Base-by-base conservation (phyloP, 805 yeast genomes). In the Hanseniaspora lindneri region DNA sequence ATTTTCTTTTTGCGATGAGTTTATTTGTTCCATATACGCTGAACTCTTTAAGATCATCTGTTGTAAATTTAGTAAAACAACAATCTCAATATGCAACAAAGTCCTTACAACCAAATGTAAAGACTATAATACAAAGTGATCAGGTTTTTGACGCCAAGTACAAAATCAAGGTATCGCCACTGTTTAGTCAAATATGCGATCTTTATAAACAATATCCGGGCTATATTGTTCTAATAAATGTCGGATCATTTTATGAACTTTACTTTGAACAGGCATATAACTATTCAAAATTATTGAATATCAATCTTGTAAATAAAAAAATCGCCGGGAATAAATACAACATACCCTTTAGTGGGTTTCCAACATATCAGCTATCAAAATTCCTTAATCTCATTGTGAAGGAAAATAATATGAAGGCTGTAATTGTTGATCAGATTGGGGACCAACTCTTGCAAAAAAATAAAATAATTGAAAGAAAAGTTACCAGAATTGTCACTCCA, bases 321-420 rank as follows among this genome's bases (percentile, higher is more conserved):
- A 71, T 75, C 34, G 65, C 65, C 19, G 62, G 60, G 19, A 61
- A 69, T 29, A 35, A 21, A 35, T 20, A 20, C 14, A 62, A 58
- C 17, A 72, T 82, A 0, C 76, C 94, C 0, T 86, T 92, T 83
- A 85, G 96, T 0, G 98, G 98, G 0, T 92, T 92, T 56, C 98
- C 98, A 0, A 68, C 74, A 4, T 64, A 66, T 36, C 84, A 79
- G 50, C 62, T 87, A 17, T 83, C 79, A 48, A 74, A 86, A 51
- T 88, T 84, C 58, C 73, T 87, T 32, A 77, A 77, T 56, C 69
- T 79, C 0, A 70, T 88, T 24, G 94, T 92, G 1, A 78, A 79
- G 48, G 84, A 79, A 30, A 63, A 74, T 20, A 79, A 79, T 2
- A 69, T 72, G 43, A 81, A 79, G 47, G 96, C 87, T 0, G 95